phyloP scores from a whole-genome alignment of 2,329 filamentous ascomycete genomes.

The Aspergillus cejpii region DNA sequence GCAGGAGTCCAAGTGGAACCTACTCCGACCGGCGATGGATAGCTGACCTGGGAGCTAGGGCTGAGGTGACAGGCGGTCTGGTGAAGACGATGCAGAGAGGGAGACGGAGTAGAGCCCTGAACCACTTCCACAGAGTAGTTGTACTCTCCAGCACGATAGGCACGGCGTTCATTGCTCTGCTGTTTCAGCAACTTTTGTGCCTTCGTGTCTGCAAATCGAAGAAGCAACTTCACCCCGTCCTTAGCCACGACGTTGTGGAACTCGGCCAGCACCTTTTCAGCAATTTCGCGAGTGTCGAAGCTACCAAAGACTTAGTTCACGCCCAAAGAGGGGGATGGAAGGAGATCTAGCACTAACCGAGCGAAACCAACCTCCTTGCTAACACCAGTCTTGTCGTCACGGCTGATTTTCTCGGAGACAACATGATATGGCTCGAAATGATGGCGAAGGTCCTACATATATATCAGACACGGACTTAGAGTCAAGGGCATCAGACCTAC shows the following conservation, averaged over 20 bases:
- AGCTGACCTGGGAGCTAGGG: conserved; percentile 39
- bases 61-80: conserved; percentile 38
- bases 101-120: conserved; percentile 41
- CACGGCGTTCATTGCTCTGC: conserved; percentile 86
- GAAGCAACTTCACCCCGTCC: conserved; percentile 78
- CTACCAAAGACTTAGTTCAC: conserved; percentile 53
- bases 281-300: conserved; percentile 82
- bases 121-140: conserved; percentile 52
- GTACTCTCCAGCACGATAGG: conserved; percentile 95
- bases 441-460: conserved; percentile 60
- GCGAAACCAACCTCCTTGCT: conserved; percentile 97
- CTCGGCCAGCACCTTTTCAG: conserved; percentile 77
- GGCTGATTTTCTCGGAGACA: conserved; percentile 89
- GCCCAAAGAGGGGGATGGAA: too few species aligned
- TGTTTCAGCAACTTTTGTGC: conserved; percentile 96
- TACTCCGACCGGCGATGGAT: conserved; percentile 38
- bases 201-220: conserved; percentile 94
- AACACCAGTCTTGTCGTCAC: conserved; percentile 75
- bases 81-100: conserved; percentile 37
- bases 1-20: conserved; percentile 43
- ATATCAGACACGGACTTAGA: conserved; percentile 9
- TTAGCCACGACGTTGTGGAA: conserved; percentile 77
- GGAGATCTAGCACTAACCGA: conserved; percentile 58
- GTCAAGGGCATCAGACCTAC: conserved; percentile 45
- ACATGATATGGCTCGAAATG: conserved; percentile 54